Percentiles rank a stretch among this genome's conserved stretches.
Conservation (phyloP, 1,284 basidiomycete genomes). For the Rhizoctonia solani region DNA sequence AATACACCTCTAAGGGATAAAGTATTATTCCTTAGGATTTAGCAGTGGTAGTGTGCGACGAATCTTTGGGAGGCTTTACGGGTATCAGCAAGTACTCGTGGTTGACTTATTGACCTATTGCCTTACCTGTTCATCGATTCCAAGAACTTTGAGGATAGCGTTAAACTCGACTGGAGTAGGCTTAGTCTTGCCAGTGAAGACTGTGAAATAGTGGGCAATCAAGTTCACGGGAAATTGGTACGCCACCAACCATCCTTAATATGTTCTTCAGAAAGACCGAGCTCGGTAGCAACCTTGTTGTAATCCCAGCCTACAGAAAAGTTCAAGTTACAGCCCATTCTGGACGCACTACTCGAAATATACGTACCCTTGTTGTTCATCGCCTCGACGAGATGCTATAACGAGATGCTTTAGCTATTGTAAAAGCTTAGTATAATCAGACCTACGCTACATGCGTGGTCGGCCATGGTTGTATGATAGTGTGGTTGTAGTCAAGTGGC, state of each 20-base stretch:
- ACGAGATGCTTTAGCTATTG: neutral
- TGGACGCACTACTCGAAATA: neutral
- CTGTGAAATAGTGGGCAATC: no score
- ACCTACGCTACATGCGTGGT: conserved; percentile 7
- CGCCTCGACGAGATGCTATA: conserved; percentile 19
- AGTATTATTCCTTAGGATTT: neutral
- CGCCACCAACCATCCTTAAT: neutral
- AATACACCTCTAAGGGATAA: neutral
- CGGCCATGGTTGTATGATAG: conserved; percentile 6
- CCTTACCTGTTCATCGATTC: neutral
- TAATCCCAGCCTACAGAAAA: conserved; percentile 6
- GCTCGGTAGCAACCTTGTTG: neutral
- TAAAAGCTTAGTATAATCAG: neutral
- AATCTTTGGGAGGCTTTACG: neutral
- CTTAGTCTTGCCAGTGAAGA: conserved; percentile 10
- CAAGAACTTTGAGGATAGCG: conserved; percentile 4
- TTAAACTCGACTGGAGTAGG: conserved; percentile 10
- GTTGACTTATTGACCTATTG: neutral
- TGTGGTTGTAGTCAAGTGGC: neutral
- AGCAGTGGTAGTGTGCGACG: neutral
- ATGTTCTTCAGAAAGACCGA: conserved; percentile 7
- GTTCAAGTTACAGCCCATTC: neutral
- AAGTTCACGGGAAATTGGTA: no score
- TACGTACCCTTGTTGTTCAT: conserved; percentile 19
- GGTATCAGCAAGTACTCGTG: neutral